Conservation (phyloP, 2,329 filamentous ascomycete species). For the Cladosporium phlei region DNA sequence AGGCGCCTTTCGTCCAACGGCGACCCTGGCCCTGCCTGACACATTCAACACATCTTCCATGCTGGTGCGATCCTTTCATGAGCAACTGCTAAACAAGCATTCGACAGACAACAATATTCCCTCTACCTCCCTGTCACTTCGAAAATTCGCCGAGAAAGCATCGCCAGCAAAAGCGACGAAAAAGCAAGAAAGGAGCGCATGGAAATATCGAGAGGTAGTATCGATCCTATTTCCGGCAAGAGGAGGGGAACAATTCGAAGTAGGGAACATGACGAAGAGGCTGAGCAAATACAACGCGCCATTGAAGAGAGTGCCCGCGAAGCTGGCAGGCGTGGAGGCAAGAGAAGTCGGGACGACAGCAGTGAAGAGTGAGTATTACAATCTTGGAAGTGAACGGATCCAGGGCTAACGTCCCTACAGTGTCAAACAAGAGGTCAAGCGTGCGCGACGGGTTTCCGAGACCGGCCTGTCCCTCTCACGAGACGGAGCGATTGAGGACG, state of each 20-base stretch:
- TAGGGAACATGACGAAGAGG: slow-evolving; percentile 90
- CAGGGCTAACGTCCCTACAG: slow-evolving; percentile 42
- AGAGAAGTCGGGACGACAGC: slow-evolving; percentile 82
- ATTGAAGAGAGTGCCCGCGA: slow-evolving; percentile 95
- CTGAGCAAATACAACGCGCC: slow-evolving; percentile 78
- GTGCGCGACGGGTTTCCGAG: slow-evolving; percentile 75
- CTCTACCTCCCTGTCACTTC: slow-evolving; percentile 57
- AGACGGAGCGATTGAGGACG: slow-evolving; percentile 50
- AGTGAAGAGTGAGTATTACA: slow-evolving; percentile 76
- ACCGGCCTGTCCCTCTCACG: slow-evolving; percentile 51
- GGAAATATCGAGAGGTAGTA: slow-evolving; percentile 49
- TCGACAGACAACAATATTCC: slow-evolving; percentile 56
- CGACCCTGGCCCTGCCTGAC: no score
- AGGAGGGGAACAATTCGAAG: slow-evolving; percentile 97
- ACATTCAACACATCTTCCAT: no score
- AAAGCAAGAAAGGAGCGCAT: slow-evolving; percentile 53
- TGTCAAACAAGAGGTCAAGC: slow-evolving; percentile 66
- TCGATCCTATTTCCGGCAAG: slow-evolving; percentile 62
- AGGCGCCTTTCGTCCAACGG: no score
- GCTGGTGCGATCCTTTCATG: no score
- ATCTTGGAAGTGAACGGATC: slow-evolving; percentile 82
- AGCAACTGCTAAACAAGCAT: slow-evolving; percentile 27
- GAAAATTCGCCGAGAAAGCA: slow-evolving; percentile 54
- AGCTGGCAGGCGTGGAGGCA: slow-evolving; percentile 60
- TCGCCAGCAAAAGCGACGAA: slow-evolving; percentile 56